Conservation (phyloP, 169 alveolate species). For the Haemoproteus tartakovskyi region DNA sequence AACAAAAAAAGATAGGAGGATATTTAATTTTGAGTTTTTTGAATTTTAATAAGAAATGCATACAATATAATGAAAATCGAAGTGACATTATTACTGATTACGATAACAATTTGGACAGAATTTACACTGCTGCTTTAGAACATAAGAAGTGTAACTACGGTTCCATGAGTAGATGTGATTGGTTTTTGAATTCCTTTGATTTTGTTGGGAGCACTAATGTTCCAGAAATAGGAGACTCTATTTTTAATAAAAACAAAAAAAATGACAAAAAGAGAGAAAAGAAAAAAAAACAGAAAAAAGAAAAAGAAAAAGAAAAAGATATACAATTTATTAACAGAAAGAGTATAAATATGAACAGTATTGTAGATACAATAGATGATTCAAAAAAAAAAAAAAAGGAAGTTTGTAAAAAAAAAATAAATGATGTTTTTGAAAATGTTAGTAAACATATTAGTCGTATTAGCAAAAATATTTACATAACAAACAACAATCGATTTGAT, state of each 20-base stretch:
- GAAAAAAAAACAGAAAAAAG: not conserved
- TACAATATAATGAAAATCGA: conserved; percentile 25
- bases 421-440: conserved; percentile 46
- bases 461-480: conserved; percentile 20
- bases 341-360: too few relatives aligned
- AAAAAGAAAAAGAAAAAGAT: too few relatives aligned
- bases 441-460: conserved; percentile 18
- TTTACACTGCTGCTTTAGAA: not conserved
- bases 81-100: not conserved
- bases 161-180: not conserved
- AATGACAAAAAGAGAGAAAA: not conserved
- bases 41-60: conserved; percentile 10
- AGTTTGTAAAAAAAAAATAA: too few relatives aligned
- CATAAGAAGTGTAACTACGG: not conserved
- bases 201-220: conserved; percentile 14
- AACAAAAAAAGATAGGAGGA: conserved; percentile 29
- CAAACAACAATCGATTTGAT: conserved; percentile 33
- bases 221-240: not conserved
- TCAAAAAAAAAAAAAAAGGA: too few relatives aligned
- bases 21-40: conserved; percentile 13
- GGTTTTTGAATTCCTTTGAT: conserved; percentile 60
- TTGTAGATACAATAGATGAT: too few relatives aligned
- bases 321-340: too few relatives aligned
- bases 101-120: conserved; percentile 1
- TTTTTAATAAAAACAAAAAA: not conserved